These are phyloP conservation scores for Diaporthe sp. DNA, from an alignment of 2,329 filamentous ascomycete genomes.

Conservation along the genomic window DNA sequence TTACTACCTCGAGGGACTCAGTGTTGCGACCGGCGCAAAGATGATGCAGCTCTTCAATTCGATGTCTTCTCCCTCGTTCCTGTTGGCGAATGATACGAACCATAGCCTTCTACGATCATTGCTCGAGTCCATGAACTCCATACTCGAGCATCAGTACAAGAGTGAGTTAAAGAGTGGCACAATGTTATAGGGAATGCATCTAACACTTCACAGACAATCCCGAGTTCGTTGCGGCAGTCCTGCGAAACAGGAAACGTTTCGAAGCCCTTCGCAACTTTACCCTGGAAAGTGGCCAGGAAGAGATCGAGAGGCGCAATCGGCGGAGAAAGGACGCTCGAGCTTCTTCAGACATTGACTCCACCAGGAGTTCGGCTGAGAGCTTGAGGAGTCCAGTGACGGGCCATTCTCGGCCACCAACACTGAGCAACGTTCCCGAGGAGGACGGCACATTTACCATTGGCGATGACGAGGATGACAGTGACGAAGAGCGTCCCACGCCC, in stretches of 20 bases:
- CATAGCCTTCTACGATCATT: slow-evolving; percentile 84
- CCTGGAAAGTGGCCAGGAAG: slow-evolving; percentile 90
- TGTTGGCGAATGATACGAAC: slow-evolving; percentile 93
- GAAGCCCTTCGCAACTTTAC: slow-evolving; percentile 90
- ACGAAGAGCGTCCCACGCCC: slow-evolving; percentile 69
- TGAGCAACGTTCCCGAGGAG: slow-evolving; percentile 82
- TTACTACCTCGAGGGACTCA: slow-evolving; percentile 84
- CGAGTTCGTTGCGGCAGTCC: slow-evolving; percentile 82
- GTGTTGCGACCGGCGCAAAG: slow-evolving; percentile 81
- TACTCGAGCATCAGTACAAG: slow-evolving; percentile 89
- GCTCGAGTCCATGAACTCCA: slow-evolving; percentile 89
- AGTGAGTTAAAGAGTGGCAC: slow-evolving; percentile 66
- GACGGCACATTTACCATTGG: slow-evolving; percentile 90
- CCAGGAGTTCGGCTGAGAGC: slow-evolving; percentile 77
- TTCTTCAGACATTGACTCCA: slow-evolving; percentile 63
- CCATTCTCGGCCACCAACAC: slow-evolving; percentile 66
- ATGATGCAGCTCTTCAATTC: slow-evolving; percentile 89
- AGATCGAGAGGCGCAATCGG: slow-evolving; percentile 85
- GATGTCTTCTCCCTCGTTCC: slow-evolving; percentile 93
- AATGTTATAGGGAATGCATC: slow-evolving; percentile 1
- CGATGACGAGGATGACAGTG: slow-evolving; percentile 77
- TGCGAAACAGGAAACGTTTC: slow-evolving; percentile 86
- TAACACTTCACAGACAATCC: slow-evolving; percentile 74
- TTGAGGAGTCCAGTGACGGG: slow-evolving; percentile 72
- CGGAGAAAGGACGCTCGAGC: slow-evolving; percentile 74